Percentiles rank a stretch among this genome's conserved stretches.
Evolutionary conservation across 768 basidiomycete genomes (phyloP).

Genomic region (Podaxis carcinomalis): DNA sequence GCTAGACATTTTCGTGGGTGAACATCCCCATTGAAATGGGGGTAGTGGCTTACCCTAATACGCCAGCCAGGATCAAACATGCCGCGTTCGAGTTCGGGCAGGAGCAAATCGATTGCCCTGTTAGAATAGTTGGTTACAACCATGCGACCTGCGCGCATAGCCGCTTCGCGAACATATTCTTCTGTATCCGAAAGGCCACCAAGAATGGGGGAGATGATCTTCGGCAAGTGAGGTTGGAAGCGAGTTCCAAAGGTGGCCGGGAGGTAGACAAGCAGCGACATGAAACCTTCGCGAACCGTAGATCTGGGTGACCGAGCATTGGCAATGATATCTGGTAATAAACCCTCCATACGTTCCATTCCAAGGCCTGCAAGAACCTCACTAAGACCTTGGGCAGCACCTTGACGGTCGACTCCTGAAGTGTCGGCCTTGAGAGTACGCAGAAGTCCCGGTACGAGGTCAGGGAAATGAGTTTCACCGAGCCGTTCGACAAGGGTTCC

Average conservation of each 20-base stretch:
- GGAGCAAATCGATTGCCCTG: constrained; percentile 87
- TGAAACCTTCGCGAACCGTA: constrained; percentile 96
- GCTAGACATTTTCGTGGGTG: constrained; percentile 37
- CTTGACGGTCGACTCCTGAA: constrained; percentile 94
- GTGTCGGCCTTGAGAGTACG: constrained; percentile 89
- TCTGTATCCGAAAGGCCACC: constrained; percentile 88
- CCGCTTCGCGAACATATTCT: constrained; percentile 94
- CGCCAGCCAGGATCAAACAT: constrained; percentile 97
- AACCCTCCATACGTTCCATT: constrained; percentile 93
- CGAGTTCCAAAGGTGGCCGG: constrained; percentile 95
- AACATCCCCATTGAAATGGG: constrained; percentile 8
- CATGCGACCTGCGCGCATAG: constrained; percentile 99
- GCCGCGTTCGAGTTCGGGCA: constrained; percentile 90
- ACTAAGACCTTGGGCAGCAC: constrained; percentile 94
- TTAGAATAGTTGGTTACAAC: constrained; percentile 91
- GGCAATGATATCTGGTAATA: constrained; percentile 89
- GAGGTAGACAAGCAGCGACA: constrained; percentile 92
- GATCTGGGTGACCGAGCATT: constrained; percentile 88
- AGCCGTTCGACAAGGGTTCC: constrained; percentile 96
- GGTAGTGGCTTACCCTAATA: constrained; percentile 64
- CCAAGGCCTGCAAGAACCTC: constrained; percentile 95
- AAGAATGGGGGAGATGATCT: constrained; percentile 91
- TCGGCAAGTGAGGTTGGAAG: constrained; percentile 93
- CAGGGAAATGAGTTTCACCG: constrained; percentile 93
- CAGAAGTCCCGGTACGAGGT: constrained; percentile 86